Evolutionary conservation across 495 filamentous ascomycete genomes (phyloP).

Genomic region (Aspergillus sclerotiicarbonarius): DNA sequence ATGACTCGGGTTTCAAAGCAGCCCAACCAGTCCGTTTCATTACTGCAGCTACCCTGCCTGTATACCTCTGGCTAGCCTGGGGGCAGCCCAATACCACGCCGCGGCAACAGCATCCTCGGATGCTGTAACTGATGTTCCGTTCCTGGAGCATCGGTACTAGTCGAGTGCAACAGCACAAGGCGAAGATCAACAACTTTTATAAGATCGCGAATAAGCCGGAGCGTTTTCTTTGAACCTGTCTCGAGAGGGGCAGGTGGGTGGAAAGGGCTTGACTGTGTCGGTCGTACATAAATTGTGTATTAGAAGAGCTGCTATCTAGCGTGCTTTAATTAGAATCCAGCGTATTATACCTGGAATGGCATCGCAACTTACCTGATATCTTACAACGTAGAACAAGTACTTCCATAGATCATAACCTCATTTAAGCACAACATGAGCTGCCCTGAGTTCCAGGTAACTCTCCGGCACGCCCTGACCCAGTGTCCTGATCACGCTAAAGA

Average conservation of each 20-base stretch:
- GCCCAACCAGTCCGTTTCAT: not conserved
- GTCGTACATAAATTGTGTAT: constrained; percentile 45
- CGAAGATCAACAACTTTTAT: constrained; percentile 43
- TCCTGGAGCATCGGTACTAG: constrained; percentile 53
- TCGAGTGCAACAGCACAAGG: constrained; percentile 48
- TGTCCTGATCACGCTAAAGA: constrained; percentile 75
- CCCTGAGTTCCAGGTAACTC: constrained; percentile 82
- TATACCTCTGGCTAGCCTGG: not conserved
- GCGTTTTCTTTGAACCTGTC: constrained; percentile 71
- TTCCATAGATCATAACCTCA: constrained; percentile 34
- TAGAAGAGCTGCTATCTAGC: constrained; percentile 2
- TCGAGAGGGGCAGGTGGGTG: constrained; percentile 78
- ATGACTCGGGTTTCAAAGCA: not conserved
- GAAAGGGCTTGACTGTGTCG: constrained; percentile 89
- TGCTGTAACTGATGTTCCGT: constrained; percentile 56
- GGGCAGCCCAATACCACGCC: constrained; percentile 35
- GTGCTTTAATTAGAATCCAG: not conserved
- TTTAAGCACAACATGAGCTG: constrained; percentile 90
- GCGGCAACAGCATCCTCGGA: constrained; percentile 52
- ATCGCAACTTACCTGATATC: constrained; percentile 3
- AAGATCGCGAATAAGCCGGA: constrained; percentile 95
- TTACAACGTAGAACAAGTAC: constrained; percentile 2
- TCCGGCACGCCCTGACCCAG: constrained; percentile 79
- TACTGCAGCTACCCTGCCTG: not conserved
- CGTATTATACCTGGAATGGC: not conserved